A percentile compares a stretch with the other conserved stretches of the same genome.
These are phyloP conservation scores for Incumbomyces delicatus DNA, from an alignment of 2,329 filamentous ascomycete genomes.

Conservation along the genomic window DNA sequence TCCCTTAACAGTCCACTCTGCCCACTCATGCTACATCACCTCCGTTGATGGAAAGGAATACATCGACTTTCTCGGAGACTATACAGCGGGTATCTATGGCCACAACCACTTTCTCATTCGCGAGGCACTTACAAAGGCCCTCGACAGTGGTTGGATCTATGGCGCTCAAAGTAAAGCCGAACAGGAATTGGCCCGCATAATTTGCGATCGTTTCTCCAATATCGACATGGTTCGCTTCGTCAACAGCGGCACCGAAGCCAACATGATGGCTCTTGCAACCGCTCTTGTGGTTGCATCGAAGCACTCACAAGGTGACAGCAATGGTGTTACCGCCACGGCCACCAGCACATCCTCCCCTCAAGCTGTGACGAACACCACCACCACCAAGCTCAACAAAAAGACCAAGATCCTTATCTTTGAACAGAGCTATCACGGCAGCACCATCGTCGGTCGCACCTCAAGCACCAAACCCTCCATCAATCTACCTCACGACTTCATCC, in stretches of 20 bases:
- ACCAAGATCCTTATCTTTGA: conserved; percentile 69
- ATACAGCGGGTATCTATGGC: conserved; percentile 56
- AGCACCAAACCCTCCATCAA: conserved; percentile 32
- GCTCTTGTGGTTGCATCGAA: conserved; percentile 26
- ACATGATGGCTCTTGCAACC: conserved; percentile 44
- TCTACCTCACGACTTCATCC: conserved; percentile 48
- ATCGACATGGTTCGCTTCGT: conserved; percentile 51
- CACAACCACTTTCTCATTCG: conserved; percentile 51
- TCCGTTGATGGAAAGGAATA: conserved; percentile 33
- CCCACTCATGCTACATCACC: conserved; percentile 22
- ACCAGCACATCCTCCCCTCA: no score
- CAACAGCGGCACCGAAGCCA: conserved; percentile 59
- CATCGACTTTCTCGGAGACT: conserved; percentile 53
- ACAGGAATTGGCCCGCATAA: conserved; percentile 39
- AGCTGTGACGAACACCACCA: no score
- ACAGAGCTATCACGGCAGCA: conserved; percentile 67
- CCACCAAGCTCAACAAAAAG: conserved; percentile 23
- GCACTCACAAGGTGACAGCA: conserved; percentile 10
- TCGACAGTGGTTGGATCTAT: conserved; percentile 45
- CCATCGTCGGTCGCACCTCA: conserved; percentile 31
- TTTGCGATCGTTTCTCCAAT: conserved; percentile 44
- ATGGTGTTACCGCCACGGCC: not conserved
- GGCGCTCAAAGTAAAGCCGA: conserved; percentile 47
- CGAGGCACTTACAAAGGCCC: conserved; percentile 36
- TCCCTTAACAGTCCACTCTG: conserved; percentile 25